Conservation (phyloP, 805 yeast species). For the Metschnikowia noctiluminum region DNA sequence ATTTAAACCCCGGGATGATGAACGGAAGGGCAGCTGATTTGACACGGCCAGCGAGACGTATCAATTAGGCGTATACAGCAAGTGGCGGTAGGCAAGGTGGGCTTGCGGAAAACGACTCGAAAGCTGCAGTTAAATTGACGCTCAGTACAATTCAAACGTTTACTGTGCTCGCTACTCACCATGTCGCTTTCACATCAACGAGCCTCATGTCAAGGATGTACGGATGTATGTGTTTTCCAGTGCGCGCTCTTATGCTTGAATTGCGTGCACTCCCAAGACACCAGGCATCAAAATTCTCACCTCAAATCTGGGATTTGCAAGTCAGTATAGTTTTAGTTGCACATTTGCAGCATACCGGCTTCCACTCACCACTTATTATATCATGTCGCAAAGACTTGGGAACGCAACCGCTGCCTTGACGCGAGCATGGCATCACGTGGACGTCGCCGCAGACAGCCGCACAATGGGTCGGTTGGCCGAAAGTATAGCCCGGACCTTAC, state of each 20-base stretch:
- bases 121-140: not conserved
- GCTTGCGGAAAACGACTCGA: not conserved
- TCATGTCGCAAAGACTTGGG: slow-evolving; percentile 48
- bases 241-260: not conserved
- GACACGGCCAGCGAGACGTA: not conserved
- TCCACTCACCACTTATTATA: not conserved
- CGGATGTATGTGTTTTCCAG: not conserved
- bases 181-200: not conserved
- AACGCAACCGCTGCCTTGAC: slow-evolving; percentile 72
- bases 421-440: slow-evolving; percentile 94
- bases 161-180: not conserved
- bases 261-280: not conserved
- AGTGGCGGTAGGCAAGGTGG: not conserved
- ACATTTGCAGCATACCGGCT: not conserved
- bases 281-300: slow-evolving; percentile 4
- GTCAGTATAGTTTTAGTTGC: not conserved
- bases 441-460: slow-evolving; percentile 77
- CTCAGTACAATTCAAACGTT: not conserved
- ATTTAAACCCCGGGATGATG: not conserved
- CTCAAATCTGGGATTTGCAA: not conserved
- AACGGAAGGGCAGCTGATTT: not conserved
- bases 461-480: slow-evolving; percentile 92
- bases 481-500: slow-evolving; percentile 78
- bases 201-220: not conserved
- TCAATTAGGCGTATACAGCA: not conserved